Base-by-base conservation (phyloP, 73 alveolate genomes). In the Paraurostyla sp. region DNA sequence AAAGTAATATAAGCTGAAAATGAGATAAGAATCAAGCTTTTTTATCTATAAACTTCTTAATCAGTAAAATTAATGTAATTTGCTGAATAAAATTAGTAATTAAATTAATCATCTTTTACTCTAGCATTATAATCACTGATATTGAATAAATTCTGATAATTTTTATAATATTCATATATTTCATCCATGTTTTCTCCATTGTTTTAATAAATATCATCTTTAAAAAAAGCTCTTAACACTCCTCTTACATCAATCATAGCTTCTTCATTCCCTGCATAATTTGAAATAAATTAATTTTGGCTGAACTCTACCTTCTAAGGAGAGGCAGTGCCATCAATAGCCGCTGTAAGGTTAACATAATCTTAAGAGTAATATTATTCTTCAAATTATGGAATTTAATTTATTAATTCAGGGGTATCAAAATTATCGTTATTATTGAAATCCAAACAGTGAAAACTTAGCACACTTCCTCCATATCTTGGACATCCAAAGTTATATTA, bases 121-220 rank as follows among this genome's bases (percentile, higher is more conserved):
- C 57, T 45, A 13, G 11, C 71, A 54, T 11, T 54, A 6, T 6
- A 13, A 54, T 54, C 16, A 54, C 71, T 54, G 11, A 6, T 13
- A 13, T 23, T n/a, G 4, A 27, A 11, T 22, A 59, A 59, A 11
- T 27, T 59, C 38, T 65, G n/a, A 65, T 65, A 65, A 22, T 65
- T 35, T 7, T 38, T 13, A 20, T 6, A 65, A 13, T 13, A 6
- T 1, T 65, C 4, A 38, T 36, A 65, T 11, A 22, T 65, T 40
- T 65, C 59, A 3, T n/a, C 58, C 4, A 65, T 0, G 23, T 65
- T 65, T 40, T 65, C 82, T 7, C 82, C 82, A 40, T 65, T 65
- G 6, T 32, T 2, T 6, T 13, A 1, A 22, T 38, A 65, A 7
- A 40, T 40, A 15, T 65, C 82, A 38, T 65, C 41, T 35, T 22